Evolutionary conservation across 2,329 filamentous ascomycete genomes (phyloP).

Genomic region (Tolypocladium tundrense): DNA sequence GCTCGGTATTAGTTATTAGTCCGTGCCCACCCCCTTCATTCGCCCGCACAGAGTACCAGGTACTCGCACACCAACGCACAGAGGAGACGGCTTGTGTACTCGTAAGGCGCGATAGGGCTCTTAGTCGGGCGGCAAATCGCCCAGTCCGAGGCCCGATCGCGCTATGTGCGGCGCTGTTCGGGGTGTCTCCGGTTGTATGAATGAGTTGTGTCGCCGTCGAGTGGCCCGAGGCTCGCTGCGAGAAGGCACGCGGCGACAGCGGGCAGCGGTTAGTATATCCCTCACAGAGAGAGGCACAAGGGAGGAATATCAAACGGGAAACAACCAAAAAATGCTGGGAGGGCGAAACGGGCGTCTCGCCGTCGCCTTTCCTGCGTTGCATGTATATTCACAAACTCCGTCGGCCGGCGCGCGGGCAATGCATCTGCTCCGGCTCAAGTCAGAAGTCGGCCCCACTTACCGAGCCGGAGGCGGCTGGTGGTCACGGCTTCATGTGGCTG

Average conservation of each 20-base stretch:
- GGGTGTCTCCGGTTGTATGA: background rate
- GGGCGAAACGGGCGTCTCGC: background rate
- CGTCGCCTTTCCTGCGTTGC: background rate
- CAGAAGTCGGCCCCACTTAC: conserved; percentile 2
- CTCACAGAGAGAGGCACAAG: background rate
- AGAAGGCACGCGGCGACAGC: too few relatives aligned
- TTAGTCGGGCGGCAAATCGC: background rate
- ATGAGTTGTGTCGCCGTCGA: background rate
- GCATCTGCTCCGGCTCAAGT: background rate
- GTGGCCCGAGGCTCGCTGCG: background rate
- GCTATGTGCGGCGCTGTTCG: background rate
- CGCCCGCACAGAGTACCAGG: background rate
- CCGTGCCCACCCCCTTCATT: background rate
- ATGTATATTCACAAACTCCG: background rate
- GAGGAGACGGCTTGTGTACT: background rate
- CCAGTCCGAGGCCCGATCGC: background rate
- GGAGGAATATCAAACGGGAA: background rate
- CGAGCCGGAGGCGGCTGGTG: background rate
- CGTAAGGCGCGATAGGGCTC: background rate
- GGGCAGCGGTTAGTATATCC: background rate
- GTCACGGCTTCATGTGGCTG: background rate
- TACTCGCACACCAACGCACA: background rate
- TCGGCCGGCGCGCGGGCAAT: background rate
- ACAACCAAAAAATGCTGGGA: background rate
- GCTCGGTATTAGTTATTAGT: background rate